phyloP scores from a whole-genome alignment of 1,284 basidiomycete species.

The Cryptococcus sp. region DNA sequence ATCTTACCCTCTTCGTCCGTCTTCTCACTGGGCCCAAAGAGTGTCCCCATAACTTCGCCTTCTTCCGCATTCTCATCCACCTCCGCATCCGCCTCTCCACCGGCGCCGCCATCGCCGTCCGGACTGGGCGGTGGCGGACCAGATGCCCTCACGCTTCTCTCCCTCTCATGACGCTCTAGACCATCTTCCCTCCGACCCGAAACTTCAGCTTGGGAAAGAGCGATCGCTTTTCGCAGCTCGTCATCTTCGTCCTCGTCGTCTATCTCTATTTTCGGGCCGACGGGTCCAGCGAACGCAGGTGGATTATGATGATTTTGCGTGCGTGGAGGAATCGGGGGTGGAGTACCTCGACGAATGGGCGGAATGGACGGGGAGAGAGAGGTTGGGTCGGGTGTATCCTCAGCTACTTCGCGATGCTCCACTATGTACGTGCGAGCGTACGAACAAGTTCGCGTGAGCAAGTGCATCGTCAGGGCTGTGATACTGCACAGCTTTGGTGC shows the following conservation, averaged over 20 bases:
- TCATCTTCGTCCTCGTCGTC: conserved; percentile 28
- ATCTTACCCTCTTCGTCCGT: conserved; percentile 37
- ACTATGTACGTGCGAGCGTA: conserved; percentile 8
- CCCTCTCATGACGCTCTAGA: conserved; percentile 23
- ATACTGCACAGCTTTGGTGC: conserved; percentile 11
- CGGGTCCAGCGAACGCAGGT: too few relatives aligned
- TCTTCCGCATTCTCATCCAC: conserved; percentile 1
- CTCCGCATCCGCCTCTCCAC: conserved; percentile 1
- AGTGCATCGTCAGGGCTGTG: background rate
- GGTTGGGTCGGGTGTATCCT: conserved; percentile 5
- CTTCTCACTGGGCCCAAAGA: conserved; percentile 46
- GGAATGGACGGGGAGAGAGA: conserved; percentile 1
- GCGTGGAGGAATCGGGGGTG: conserved; percentile 20
- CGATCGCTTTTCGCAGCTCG: conserved; percentile 25
- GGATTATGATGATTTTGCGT: background rate
- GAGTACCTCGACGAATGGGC: conserved; percentile 13
- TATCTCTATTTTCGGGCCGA: too few relatives aligned
- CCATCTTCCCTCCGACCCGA: conserved; percentile 9
- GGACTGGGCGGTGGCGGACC: conserved; percentile 47
- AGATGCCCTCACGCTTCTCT: conserved; percentile 41
- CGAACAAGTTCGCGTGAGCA: background rate
- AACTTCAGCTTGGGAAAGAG: conserved; percentile 17
- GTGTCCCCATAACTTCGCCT: conserved; percentile 11
- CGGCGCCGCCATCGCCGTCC: conserved; percentile 9
- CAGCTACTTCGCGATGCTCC: conserved; percentile 28